Evolutionary conservation across 2,329 filamentous ascomycete genomes (phyloP).

Genomic region (Aspergillus udagawae): DNA sequence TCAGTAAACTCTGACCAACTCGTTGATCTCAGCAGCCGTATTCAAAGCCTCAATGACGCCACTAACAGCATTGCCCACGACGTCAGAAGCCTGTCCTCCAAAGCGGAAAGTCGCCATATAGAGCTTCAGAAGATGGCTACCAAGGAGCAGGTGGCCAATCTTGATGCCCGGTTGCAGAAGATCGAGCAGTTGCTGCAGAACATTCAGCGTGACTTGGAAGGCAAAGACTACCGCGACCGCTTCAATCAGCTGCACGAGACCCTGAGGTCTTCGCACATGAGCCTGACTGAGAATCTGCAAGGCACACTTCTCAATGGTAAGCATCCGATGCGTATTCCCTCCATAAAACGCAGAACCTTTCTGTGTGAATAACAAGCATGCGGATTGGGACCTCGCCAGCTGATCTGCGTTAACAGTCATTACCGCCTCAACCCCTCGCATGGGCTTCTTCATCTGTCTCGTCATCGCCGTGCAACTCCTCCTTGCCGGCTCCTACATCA

Average conservation of each 20-base stretch:
- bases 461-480: conserved; percentile 72
- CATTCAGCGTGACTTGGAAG: conserved; percentile 53
- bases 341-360: not conserved
- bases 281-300: conserved; percentile 50
- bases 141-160: conserved; percentile 34
- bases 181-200: conserved; percentile 50
- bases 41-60: conserved; percentile 62
- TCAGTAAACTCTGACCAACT: conserved; percentile 59
- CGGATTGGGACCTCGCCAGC: not conserved
- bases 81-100: conserved; percentile 49
- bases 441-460: conserved; percentile 63
- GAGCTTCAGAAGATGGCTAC: conserved; percentile 40
- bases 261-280: conserved; percentile 52
- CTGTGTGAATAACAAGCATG: not conserved
- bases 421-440: conserved; percentile 51
- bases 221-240: conserved; percentile 54
- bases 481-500: conserved; percentile 63
- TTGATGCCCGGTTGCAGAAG: conserved; percentile 49
- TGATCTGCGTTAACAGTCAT: conserved; percentile 40
- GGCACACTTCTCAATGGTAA: conserved; percentile 48
- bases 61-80: conserved; percentile 53
- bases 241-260: conserved; percentile 52
- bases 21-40: conserved; percentile 75
- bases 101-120: conserved; percentile 52
- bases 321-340: conserved; percentile 18